Conservation (phyloP, 495 filamentous ascomycete genomes). For the Lichina pygmaea region DNA sequence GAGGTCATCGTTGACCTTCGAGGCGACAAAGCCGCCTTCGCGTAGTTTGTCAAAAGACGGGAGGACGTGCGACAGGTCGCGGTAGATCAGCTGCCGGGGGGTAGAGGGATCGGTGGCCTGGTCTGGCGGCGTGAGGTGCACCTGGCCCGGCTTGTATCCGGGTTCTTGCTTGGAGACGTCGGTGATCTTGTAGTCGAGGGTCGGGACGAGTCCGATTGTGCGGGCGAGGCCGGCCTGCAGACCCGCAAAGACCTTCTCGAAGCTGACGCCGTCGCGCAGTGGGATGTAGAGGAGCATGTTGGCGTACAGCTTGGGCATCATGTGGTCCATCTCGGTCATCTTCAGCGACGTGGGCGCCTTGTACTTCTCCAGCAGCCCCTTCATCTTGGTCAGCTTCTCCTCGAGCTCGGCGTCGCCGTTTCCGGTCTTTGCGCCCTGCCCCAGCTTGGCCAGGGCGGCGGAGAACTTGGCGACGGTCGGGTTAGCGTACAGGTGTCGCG, state of each 20-base stretch:
- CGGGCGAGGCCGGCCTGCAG: constrained; percentile 10
- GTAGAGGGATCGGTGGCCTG: constrained; percentile 2
- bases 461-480: constrained; percentile 9
- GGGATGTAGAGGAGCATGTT: constrained; percentile 10
- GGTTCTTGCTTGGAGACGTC: constrained; percentile 10
- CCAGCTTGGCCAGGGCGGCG: constrained; percentile 4
- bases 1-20: no score
- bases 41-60: no score
- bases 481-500: constrained; percentile 10
- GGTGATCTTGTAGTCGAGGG: constrained; percentile 10
- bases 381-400: constrained; percentile 1
- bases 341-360: constrained; percentile 7
- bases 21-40: no score
- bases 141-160: constrained; percentile 9
- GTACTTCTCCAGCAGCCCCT: constrained; percentile 5
- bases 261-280: constrained; percentile 5
- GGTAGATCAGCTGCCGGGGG: constrained; percentile 7
- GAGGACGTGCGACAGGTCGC: no score
- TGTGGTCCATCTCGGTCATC: constrained; percentile 10
- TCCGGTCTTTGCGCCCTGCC: background rate
- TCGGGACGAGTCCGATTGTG: constrained; percentile 10
- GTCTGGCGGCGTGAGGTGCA: constrained; percentile 7
- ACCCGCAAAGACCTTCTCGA: constrained; percentile 7
- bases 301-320: constrained; percentile 9
- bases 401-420: background rate